phyloP scores from a whole-genome alignment of 768 basidiomycete genomes.

The Panaeolus papilionaceus region DNA sequence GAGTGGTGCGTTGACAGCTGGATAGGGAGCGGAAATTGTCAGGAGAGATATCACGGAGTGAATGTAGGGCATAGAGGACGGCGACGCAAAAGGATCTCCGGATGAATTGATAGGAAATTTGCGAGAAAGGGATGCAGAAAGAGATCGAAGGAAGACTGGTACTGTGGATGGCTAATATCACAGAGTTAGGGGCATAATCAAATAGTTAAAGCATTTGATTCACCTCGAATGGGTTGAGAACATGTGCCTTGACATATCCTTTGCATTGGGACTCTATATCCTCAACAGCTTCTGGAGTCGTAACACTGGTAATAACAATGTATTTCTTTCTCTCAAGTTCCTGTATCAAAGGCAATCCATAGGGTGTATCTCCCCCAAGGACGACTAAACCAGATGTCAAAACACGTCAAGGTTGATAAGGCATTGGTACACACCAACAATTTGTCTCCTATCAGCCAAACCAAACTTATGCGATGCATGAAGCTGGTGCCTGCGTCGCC shows the following conservation, averaged over 20 bases:
- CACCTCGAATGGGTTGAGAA: constrained; percentile 83
- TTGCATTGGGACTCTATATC: constrained; percentile 67
- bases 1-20: constrained; percentile 61
- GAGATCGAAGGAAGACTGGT: constrained; percentile 79
- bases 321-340: constrained; percentile 82
- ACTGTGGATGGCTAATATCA: constrained; percentile 67
- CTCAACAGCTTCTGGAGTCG: constrained; percentile 68
- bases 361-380: constrained; percentile 79
- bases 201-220: constrained; percentile 22
- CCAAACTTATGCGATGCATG: constrained; percentile 51
- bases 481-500: constrained; percentile 35
- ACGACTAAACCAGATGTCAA: constrained; percentile 55
- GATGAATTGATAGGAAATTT: constrained; percentile 79
- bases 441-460: constrained; percentile 63
- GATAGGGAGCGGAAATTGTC: constrained; percentile 51
- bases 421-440: constrained; percentile 59
- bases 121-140: constrained; percentile 80
- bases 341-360: constrained; percentile 73
- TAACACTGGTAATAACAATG: constrained; percentile 83
- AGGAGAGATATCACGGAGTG: constrained; percentile 82
- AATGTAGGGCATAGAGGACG: constrained; percentile 70
- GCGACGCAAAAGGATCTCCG: constrained; percentile 82
- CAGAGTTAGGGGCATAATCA: constrained; percentile 14
- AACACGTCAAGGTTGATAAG: neutral
- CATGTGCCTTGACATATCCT: constrained; percentile 82